Evolutionary conservation across 106 monocot species (phyloP), one percentile per base, ranked within the genome.

Genomic region (Dendrobium officinale): DNA sequence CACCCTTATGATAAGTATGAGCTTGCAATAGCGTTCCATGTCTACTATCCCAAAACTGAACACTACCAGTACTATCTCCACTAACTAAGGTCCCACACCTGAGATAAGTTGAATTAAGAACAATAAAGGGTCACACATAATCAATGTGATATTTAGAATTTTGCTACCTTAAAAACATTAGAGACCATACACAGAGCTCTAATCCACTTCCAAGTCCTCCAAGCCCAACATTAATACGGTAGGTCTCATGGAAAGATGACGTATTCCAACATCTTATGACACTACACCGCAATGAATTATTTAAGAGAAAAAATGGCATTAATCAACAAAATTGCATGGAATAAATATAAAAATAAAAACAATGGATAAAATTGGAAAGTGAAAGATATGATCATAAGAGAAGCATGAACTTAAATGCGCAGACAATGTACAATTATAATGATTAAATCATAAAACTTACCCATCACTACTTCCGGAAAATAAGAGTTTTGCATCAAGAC

Each of bases 401-500:
- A 84, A 33, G 73, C 17, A 74, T 19, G 7, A 37, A 33, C 33
- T 33, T 29, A 16, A 15, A 72, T 9, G 40, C 45, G 61, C 20
- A 76, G 26, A n/a, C 1, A 16, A 42, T 1, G 61, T 1, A 37
- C 33, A 80, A 24, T 31, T 67, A 49, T 13, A 76, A 61, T 44
- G 41, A 74, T 20, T 44, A 74, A 70, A 70, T 70, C 44, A 55
- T 73, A 18, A 75, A 79, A 88, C 85, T 77, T 92, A 99, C 98
- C 98, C 95, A 81, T 99, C 98, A 82, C 90, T 95, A 73, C 93
- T 95, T 72, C 98, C 98, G 75, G 91, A 91, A 87, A 93, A 99
- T 75, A 99, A 80, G 2, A 78, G 51, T 40, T 95, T 90, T 44
- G 89, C 86, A 91, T 95, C 81, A 55, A 93, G 81, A 79, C 98